Percentiles rank a stretch among this genome's conserved stretches.
Evolutionary conservation across 305 asterid genomes (phyloP).

Genomic region (Solanum chacoense): DNA sequence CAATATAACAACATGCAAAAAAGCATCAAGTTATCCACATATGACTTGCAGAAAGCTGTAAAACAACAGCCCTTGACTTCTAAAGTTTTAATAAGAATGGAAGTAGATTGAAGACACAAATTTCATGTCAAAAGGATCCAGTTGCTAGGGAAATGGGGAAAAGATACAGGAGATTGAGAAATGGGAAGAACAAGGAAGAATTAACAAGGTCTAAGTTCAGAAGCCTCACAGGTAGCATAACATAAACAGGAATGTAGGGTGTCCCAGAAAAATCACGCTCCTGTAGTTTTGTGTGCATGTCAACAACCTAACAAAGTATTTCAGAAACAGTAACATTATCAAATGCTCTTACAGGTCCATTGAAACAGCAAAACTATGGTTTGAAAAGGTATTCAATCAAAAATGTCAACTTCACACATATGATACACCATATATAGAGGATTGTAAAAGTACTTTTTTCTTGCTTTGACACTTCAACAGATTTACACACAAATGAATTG

Average conservation of each 20-base stretch:
- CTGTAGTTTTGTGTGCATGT: conserved; percentile 49
- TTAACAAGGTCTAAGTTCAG: not conserved
- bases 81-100: not conserved
- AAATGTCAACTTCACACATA: not conserved
- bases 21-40: conserved; percentile 9
- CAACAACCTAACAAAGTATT: conserved; percentile 45
- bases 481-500: not conserved
- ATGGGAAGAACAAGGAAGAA: not conserved
- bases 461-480: not conserved
- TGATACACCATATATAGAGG: not conserved
- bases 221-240: conserved; percentile 79
- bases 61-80: not conserved
- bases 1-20: conserved; percentile 16
- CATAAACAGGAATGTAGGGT: conserved; percentile 68
- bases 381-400: not conserved
- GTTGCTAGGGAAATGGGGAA: not conserved
- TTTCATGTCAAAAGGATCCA: not conserved
- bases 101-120: not conserved
- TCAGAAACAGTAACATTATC: not conserved
- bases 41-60: conserved; percentile 1
- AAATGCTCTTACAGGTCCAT: not conserved
- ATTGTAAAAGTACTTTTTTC: not conserved
- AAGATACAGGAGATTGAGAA: not conserved
- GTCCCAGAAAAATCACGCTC: conserved; percentile 75
- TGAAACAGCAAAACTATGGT: not conserved